Evolutionary conservation across 2,329 filamentous ascomycete species (phyloP), one percentile per base, ranked within the genome.

Genomic region (Colletotrichum sp.): DNA sequence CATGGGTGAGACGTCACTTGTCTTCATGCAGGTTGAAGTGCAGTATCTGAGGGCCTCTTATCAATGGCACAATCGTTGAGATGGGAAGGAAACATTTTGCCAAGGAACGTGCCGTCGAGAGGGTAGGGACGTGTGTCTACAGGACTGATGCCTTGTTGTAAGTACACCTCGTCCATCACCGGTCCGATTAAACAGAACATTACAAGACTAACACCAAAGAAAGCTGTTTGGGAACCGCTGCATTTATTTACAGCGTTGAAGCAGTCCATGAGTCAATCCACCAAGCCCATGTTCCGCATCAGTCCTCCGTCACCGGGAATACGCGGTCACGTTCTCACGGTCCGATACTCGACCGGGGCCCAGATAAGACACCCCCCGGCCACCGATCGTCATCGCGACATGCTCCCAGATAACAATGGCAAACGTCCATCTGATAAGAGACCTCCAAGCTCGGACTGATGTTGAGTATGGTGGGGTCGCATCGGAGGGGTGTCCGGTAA

Each of bases 401-500:
- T 21, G 57, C 4, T 21, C 18, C 57, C 12, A 21, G 31, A 16
- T 61, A 34, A 21, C 18, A 34, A 61, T 59, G 18, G 29, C 31
- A n/a, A 2, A 33, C 31, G 5, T 18, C 5, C 27, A 31, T 63
- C 11, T 27, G 58, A 69, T 63, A 63, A 69, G 57, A 16, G 6
- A 61, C 4, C 11, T 34, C 15, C 16, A 21, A 3, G 4, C 15
- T 51, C 47, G 62, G 36, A 3, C n/a, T 61, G 55, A 21, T 66
- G 59, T 57, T 34, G 27, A 33, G 7, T 24, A 24, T 29, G 47
- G 63, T 34, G 62, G 70, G 71, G 55, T 66, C 62, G 57, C 7
- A 74, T 74, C 72, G 72, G 72, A 67, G 72, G 63, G 43, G 68
- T 63, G 58, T 36, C 72, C 72, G 72, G 68, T 36, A 63, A 72